A percentile compares a stretch with the other conserved stretches of the same genome.
Conservation (phyloP, 129 eudicot species). For the Flaveria bidentis region DNA sequence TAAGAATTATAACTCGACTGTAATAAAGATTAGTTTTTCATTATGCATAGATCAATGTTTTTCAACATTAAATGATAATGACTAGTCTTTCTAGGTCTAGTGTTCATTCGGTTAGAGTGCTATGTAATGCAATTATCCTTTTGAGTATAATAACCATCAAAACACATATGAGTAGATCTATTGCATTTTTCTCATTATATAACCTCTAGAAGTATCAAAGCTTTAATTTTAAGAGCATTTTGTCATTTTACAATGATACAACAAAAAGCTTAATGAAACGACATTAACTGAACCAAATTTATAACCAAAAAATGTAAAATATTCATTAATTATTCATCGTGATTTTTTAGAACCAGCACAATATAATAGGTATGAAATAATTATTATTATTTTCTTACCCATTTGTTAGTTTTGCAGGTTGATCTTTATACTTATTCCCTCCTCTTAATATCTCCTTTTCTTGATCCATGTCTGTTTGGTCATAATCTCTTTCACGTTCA, state of each 20-base stretch:
- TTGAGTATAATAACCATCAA: background rate
- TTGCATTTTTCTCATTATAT: background rate
- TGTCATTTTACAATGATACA: background rate
- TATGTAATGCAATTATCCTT: background rate
- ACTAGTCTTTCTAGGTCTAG: slow-evolving; percentile 2
- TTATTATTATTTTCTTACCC: slow-evolving; percentile 41
- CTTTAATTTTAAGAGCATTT: background rate
- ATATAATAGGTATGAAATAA: slow-evolving; percentile 8
- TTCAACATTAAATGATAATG: slow-evolving; percentile 2
- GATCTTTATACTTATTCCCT: slow-evolving; percentile 55
- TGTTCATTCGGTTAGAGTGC: background rate
- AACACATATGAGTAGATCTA: background rate
- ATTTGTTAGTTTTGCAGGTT: slow-evolving; percentile 36
- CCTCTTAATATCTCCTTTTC: slow-evolving; percentile 48
- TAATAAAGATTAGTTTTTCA: background rate
- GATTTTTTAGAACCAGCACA: background rate
- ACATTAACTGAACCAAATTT: background rate
- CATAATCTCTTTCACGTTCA: slow-evolving; percentile 49
- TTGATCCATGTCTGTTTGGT: slow-evolving; percentile 38
- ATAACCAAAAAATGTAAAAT: background rate
- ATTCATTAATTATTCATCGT: slow-evolving; percentile 15
- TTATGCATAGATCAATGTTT: background rate
- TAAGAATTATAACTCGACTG: background rate
- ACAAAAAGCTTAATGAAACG: background rate
- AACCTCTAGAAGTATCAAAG: background rate